Evolutionary conservation across 768 basidiomycete genomes (phyloP).

Genomic region (Plicaturopsis crispa): DNA sequence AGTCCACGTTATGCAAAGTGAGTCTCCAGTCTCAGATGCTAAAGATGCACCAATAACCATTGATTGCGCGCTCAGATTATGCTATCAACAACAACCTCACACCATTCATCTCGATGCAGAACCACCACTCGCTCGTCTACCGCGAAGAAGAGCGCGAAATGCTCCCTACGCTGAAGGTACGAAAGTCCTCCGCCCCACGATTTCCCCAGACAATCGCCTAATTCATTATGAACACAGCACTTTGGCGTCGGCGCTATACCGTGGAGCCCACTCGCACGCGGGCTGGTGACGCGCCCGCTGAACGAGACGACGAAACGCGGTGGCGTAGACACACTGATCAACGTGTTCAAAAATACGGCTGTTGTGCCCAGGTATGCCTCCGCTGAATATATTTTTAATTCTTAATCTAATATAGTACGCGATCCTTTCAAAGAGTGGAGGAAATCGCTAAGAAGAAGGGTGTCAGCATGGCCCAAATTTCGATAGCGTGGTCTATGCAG

Average conservation of each 20-base stretch:
- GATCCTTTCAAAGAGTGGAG: slow-evolving; percentile 9
- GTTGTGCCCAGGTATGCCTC: background rate
- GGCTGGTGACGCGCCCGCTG: slow-evolving; percentile 23
- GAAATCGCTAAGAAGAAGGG: slow-evolving; percentile 16
- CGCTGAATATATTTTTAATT: background rate
- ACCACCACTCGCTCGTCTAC: slow-evolving; percentile 48
- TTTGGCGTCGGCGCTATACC: slow-evolving; percentile 31
- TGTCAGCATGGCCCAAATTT: slow-evolving; percentile 17
- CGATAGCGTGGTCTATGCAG: slow-evolving; percentile 15
- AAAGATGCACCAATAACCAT: background rate
- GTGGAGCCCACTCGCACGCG: slow-evolving; percentile 31
- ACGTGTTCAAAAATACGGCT: background rate
- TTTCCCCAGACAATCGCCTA: background rate
- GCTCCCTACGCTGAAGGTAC: slow-evolving; percentile 35
- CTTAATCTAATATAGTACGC: background rate
- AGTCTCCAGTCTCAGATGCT: slow-evolving; percentile 5
- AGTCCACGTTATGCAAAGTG: slow-evolving; percentile 55
- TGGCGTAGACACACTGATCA: slow-evolving; percentile 8
- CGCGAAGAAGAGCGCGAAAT: slow-evolving; percentile 57
- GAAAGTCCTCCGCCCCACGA: background rate
- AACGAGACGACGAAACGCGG: slow-evolving; percentile 20
- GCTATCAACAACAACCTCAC: slow-evolving; percentile 36
- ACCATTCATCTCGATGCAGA: slow-evolving; percentile 61
- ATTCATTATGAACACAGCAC: slow-evolving; percentile 9
- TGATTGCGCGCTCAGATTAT: slow-evolving; percentile 20